Percentiles rank a stretch among this genome's conserved stretches.
Evolutionary conservation across 1,284 basidiomycete species (phyloP).

Genomic region (Ustilago trichophora): DNA sequence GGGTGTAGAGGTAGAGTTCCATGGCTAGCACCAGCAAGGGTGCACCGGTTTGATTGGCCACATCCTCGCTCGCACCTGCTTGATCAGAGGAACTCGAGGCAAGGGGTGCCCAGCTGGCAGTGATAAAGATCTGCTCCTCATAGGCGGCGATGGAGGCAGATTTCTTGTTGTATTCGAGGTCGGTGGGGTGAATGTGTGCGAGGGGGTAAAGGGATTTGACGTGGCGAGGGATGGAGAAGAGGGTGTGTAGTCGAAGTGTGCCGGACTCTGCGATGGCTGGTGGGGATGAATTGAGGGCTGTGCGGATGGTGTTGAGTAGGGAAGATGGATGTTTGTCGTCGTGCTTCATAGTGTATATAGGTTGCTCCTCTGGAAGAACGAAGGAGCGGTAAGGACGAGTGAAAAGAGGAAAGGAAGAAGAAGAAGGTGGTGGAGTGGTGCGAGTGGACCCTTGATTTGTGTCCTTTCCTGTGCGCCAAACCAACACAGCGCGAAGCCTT

Average conservation of each 20-base stretch:
- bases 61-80: slow-evolving; percentile 65
- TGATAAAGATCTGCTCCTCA: slow-evolving; percentile 45
- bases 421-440: background rate
- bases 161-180: slow-evolving; percentile 26
- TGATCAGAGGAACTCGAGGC: background rate
- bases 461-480: background rate
- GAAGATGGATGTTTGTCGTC: slow-evolving; percentile 1
- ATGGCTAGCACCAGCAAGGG: slow-evolving; percentile 76
- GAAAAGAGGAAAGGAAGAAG: background rate
- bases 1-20: slow-evolving; percentile 81
- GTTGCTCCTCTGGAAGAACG: background rate
- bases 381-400: background rate
- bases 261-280: slow-evolving; percentile 35
- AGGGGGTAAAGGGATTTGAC: slow-evolving; percentile 60
- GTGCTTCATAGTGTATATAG: background rate
- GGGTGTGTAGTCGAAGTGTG: slow-evolving; percentile 42
- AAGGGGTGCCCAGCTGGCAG: slow-evolving; percentile 37
- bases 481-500: background rate
- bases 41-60: background rate
- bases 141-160: slow-evolving; percentile 22
- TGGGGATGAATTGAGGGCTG: slow-evolving; percentile 15
- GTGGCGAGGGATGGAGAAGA: slow-evolving; percentile 57
- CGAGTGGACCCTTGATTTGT: background rate
- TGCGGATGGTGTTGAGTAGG: slow-evolving; percentile 28
- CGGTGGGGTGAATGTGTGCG: slow-evolving; percentile 56